Conservation (phyloP, 306 rosid genomes). For the Pueraria montana region DNA sequence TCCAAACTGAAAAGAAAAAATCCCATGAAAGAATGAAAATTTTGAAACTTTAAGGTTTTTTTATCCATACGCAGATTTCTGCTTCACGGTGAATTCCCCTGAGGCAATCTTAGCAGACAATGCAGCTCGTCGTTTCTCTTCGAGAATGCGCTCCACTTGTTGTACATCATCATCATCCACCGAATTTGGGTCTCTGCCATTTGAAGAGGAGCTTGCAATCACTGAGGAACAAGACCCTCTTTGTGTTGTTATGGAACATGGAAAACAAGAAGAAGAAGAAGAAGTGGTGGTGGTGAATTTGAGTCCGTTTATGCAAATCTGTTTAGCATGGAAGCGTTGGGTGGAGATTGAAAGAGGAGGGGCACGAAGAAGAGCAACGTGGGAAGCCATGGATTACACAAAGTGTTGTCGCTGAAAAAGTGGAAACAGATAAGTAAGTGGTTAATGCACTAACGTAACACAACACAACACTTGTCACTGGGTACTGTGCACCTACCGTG, state of each 20-base stretch:
- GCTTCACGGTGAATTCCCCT: constrained; percentile 81
- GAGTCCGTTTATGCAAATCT: constrained; percentile 43
- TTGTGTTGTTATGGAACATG: constrained; percentile 47
- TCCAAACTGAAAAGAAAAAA: not conserved
- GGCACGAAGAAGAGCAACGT: constrained; percentile 56
- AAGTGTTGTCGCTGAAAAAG: not conserved
- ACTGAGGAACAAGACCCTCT: constrained; percentile 54
- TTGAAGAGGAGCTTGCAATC: constrained; percentile 68
- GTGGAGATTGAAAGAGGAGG: constrained; percentile 54
- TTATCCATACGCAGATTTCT: constrained; percentile 65
- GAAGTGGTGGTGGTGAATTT: constrained; percentile 41
- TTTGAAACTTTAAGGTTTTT: constrained; percentile 36
- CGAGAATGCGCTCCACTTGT: constrained; percentile 54
- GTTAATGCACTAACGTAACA: not conserved
- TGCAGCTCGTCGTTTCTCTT: constrained; percentile 71
- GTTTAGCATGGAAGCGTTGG: constrained; percentile 49
- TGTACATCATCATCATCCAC: constrained; percentile 51
- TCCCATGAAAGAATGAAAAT: constrained; percentile 3
- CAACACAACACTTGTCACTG: not conserved
- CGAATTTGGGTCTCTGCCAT: constrained; percentile 76
- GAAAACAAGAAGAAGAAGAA: constrained; percentile 42
- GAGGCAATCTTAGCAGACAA: constrained; percentile 81
- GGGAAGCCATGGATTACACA: constrained; percentile 64
- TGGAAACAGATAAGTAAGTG: constrained; percentile 43
- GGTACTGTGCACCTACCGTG: not conserved